Conservation (phyloP, 306 rosid genomes). For the Casuarina glauca region DNA sequence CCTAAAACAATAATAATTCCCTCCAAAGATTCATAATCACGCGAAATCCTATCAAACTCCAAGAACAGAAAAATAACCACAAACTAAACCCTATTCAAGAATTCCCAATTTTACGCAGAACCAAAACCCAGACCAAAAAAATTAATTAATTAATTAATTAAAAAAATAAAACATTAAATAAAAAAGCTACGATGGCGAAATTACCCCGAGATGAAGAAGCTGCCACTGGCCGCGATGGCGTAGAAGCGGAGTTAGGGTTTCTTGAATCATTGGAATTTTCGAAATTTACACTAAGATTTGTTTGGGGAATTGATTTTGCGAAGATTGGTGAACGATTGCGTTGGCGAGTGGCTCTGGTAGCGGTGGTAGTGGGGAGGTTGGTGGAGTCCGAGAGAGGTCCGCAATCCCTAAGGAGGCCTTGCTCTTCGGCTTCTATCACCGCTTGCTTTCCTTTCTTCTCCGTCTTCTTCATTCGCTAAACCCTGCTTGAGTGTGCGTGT, state of each 20-base stretch:
- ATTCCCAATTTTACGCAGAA: neutral
- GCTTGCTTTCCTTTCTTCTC: neutral
- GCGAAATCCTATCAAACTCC: neutral
- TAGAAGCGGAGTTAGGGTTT: constrained; percentile 35
- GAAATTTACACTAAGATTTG: constrained; percentile 6
- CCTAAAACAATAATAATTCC: too few species aligned
- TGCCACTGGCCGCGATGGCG: constrained; percentile 25
- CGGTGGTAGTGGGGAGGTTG: constrained; percentile 32
- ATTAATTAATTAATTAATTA: too few species aligned
- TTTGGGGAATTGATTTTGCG: constrained; percentile 7
- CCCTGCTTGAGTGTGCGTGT: neutral
- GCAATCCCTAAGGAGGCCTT: constrained; percentile 32
- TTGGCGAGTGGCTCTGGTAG: constrained; percentile 30
- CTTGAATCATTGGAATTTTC: neutral
- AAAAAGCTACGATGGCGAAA: neutral
- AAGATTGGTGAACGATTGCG: constrained; percentile 29
- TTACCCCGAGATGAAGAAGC: constrained; percentile 29
- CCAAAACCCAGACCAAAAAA: neutral
- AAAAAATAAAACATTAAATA: too few species aligned
- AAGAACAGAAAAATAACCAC: constrained; percentile 11
- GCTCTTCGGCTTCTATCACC: constrained; percentile 43
- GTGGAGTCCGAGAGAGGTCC: constrained; percentile 66
- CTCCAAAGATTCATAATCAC: neutral
- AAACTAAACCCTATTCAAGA: neutral
- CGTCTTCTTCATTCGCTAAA: too few species aligned